Evolutionary conservation across 2,329 filamentous ascomycete species (phyloP).

Genomic region (Verticillium nubilum): DNA sequence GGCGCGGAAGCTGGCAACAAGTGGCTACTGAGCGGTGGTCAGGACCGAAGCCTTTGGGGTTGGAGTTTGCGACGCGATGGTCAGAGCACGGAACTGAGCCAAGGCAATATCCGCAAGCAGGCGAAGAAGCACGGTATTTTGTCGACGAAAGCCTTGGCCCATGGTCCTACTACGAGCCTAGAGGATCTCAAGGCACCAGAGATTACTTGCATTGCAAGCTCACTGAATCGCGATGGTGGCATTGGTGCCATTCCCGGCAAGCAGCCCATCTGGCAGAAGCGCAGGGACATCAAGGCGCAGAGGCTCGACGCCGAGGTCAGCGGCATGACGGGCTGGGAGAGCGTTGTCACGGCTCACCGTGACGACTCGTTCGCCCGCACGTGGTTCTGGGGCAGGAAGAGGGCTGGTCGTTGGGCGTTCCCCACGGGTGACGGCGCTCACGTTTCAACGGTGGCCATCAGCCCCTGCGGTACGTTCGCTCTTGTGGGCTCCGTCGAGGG

Average conservation of each 20-base stretch:
- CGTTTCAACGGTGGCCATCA: constrained; percentile 83
- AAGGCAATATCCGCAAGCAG: constrained; percentile 82
- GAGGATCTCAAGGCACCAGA: constrained; percentile 83
- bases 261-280: constrained; percentile 79
- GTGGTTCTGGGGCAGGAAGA: constrained; percentile 97
- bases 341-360: constrained; percentile 87
- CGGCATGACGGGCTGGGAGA: constrained; percentile 90
- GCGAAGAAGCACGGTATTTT: constrained; percentile 81
- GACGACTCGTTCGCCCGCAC: constrained; percentile 81
- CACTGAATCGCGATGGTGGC: constrained; percentile 88
- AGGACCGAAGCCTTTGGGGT: constrained; percentile 89
- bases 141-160: constrained; percentile 47
- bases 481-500: constrained; percentile 80
- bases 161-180: constrained; percentile 58
- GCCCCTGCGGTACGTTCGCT: constrained; percentile 89
- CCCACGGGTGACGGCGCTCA: constrained; percentile 78
- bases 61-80: constrained; percentile 94
- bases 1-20: constrained; percentile 85
- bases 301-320: constrained; percentile 62
- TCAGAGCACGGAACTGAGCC: constrained; percentile 88
- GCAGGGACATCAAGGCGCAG: constrained; percentile 54
- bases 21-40: constrained; percentile 86
- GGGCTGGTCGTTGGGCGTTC: constrained; percentile 88
- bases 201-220: constrained; percentile 87
- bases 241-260: constrained; percentile 79